These are phyloP conservation scores for Antrodiella citrinella DNA, from an alignment of 768 basidiomycete genomes.

Conservation along the genomic window DNA sequence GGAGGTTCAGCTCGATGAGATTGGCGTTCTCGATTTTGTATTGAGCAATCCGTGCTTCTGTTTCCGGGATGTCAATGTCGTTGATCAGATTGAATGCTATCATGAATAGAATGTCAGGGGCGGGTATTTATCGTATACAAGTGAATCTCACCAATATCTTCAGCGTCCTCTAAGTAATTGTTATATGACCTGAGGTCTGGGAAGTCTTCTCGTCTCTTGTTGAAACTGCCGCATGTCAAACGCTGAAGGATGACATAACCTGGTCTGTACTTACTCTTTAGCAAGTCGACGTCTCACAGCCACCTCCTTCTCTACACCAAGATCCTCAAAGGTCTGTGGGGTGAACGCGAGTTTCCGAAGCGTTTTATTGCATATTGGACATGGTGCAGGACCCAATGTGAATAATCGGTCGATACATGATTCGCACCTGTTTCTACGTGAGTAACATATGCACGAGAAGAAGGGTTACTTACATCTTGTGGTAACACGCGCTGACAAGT, in stretches of 20 bases:
- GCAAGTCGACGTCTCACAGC: slow-evolving; percentile 79
- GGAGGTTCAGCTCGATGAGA: slow-evolving; percentile 75
- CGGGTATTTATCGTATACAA: slow-evolving; percentile 12
- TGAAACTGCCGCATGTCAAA: slow-evolving; percentile 54
- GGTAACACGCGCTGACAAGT: slow-evolving; percentile 94
- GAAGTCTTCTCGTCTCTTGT: slow-evolving; percentile 91
- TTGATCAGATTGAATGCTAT: slow-evolving; percentile 94
- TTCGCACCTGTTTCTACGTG: slow-evolving; percentile 66
- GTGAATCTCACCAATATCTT: slow-evolving; percentile 81
- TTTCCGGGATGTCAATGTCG: slow-evolving; percentile 70
- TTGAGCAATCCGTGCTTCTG: slow-evolving; percentile 74
- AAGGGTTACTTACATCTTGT: slow-evolving; percentile 74
- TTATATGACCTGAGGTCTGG: slow-evolving; percentile 73
- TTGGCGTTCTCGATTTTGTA: slow-evolving; percentile 79
- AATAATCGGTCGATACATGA: slow-evolving; percentile 96
- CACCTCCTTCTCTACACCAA: slow-evolving; percentile 91
- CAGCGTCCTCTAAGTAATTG: slow-evolving; percentile 93
- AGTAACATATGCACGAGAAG: neutral
- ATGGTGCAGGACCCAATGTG: slow-evolving; percentile 91
- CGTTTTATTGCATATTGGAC: slow-evolving; percentile 85
- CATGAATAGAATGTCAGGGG: slow-evolving; percentile 4
- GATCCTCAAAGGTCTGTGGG: slow-evolving; percentile 90
- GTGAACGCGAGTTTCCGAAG: slow-evolving; percentile 92
- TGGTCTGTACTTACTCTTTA: slow-evolving; percentile 75
- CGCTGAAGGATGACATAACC: neutral